phyloP scores from a whole-genome alignment of 495 filamentous ascomycete species.

The Xylaria intraflava region DNA sequence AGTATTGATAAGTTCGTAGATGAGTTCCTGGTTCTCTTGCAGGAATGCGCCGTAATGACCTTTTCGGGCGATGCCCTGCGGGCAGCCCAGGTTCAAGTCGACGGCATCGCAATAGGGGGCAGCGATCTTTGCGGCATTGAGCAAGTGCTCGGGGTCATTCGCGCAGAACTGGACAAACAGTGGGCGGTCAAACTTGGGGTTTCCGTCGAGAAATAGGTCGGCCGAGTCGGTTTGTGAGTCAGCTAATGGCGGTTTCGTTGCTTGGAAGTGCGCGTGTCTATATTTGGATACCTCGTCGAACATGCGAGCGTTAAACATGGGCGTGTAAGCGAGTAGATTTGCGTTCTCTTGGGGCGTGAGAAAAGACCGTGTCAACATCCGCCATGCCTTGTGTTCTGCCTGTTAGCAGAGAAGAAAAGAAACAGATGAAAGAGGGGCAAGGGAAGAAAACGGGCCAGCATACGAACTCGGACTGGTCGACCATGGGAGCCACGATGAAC shows the following conservation, averaged over 20 bases:
- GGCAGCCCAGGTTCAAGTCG: constrained; percentile 96
- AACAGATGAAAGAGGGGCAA: background rate
- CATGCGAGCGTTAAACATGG: constrained; percentile 89
- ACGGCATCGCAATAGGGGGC: constrained; percentile 87
- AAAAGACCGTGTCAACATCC: constrained; percentile 87
- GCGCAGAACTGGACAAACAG: constrained; percentile 96
- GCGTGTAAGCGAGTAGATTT: constrained; percentile 72
- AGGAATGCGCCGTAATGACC: constrained; percentile 92
- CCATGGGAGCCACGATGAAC: constrained; percentile 91
- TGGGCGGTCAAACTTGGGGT: constrained; percentile 73
- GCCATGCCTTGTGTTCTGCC: constrained; percentile 69
- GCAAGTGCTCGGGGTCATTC: constrained; percentile 71
- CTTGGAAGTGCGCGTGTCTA: constrained; percentile 70
- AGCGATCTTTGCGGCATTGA: constrained; percentile 68
- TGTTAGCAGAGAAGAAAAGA: background rate
- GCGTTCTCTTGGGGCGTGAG: constrained; percentile 55
- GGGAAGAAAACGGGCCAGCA: constrained; percentile 23
- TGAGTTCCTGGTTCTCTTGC: constrained; percentile 84
- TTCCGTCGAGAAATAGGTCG: constrained; percentile 68
- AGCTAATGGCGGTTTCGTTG: constrained; percentile 32
- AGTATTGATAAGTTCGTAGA: constrained; percentile 69
- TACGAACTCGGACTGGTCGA: constrained; percentile 96
- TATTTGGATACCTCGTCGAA: constrained; percentile 70
- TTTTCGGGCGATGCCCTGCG: constrained; percentile 85
- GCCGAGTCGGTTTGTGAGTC: constrained; percentile 13